Evolutionary conservation across 2,329 filamentous ascomycete species (phyloP).

Genomic region (Berkeleyomyces basicola): DNA sequence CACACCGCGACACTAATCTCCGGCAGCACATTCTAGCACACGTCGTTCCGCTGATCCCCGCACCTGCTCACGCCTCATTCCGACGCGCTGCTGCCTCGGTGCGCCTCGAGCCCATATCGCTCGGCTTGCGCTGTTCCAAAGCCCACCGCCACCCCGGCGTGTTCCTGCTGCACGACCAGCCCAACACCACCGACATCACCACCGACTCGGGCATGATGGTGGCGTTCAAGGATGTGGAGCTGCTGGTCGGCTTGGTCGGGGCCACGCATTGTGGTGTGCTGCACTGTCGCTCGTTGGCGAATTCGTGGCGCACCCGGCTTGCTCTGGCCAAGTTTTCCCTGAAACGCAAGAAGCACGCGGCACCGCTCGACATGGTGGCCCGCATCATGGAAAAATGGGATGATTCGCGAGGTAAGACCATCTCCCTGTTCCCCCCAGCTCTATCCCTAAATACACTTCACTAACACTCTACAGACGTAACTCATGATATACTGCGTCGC

Average conservation of each 20-base stretch:
- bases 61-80: constrained; percentile 6
- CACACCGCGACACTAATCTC: neutral
- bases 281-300: neutral
- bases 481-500: constrained; percentile 1
- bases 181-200: constrained; percentile 14
- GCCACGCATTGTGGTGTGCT: neutral
- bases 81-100: constrained; percentile 1
- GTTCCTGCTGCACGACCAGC: constrained; percentile 16
- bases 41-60: neutral
- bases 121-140: constrained; percentile 2
- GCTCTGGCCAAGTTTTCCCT: constrained; percentile 8
- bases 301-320: constrained; percentile 4
- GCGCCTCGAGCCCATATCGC: constrained; percentile 16
- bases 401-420: neutral
- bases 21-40: constrained; percentile 14
- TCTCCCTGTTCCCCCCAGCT: neutral
- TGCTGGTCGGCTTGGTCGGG: constrained; percentile 12
- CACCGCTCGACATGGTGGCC: constrained; percentile 5
- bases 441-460: neutral
- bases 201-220: constrained; percentile 14
- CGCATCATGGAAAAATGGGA: constrained; percentile 4
- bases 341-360: constrained; percentile 3
- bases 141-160: constrained; percentile 26
- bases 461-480: neutral
- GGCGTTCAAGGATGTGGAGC: constrained; percentile 18